Conservation (phyloP, 148 eudicot species). For the Rhododendron mucronatum region DNA sequence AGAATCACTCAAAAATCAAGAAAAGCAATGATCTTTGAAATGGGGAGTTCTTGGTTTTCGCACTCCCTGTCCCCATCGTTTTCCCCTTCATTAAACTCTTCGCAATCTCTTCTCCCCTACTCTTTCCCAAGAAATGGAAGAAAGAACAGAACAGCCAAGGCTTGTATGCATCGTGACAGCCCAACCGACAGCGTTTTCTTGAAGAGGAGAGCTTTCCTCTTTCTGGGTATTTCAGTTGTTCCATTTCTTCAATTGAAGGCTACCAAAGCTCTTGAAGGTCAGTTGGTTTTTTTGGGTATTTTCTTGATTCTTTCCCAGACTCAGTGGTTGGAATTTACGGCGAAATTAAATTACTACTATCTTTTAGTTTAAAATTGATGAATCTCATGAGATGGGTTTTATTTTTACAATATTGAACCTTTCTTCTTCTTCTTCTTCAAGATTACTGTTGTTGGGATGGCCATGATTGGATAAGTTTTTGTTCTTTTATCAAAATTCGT, state of each 20-base stretch:
- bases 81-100: constrained; percentile 23
- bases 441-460: background rate
- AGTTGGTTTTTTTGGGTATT: constrained; percentile 8
- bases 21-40: constrained; percentile 22
- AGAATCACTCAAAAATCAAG: background rate
- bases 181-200: constrained; percentile 24
- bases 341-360: background rate
- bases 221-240: constrained; percentile 58
- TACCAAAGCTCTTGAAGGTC: constrained; percentile 31
- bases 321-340: background rate
- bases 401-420: background rate
- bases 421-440: background rate
- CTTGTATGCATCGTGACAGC: constrained; percentile 28
- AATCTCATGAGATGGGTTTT: constrained; percentile 8
- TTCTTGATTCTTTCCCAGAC: constrained; percentile 7
- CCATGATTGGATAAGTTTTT: background rate
- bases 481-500: background rate
- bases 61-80: constrained; percentile 26
- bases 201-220: constrained; percentile 47
- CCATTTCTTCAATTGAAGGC: constrained; percentile 49
- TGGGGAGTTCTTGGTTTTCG: constrained; percentile 46
- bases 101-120: constrained; percentile 19
- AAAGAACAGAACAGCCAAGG: constrained; percentile 29
- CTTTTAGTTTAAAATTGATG: background rate
- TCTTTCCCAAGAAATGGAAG: constrained; percentile 43